phyloP scores from a whole-genome alignment of 2,329 filamentous ascomycete genomes.

The Fusarium secorum region DNA sequence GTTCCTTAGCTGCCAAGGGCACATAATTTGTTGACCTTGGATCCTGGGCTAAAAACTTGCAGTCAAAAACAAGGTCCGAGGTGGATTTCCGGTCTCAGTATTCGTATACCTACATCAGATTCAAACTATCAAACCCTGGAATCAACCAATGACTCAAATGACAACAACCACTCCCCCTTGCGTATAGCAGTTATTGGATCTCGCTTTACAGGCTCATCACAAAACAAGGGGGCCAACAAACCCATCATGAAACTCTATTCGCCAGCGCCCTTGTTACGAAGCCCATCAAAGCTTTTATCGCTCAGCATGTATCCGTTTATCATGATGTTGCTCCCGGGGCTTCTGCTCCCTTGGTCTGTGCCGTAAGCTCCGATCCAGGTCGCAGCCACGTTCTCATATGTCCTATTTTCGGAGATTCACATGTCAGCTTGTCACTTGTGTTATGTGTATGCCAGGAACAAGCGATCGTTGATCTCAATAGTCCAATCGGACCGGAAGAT shows the following conservation, averaged over 20 bases:
- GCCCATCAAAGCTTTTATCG: conserved; percentile 13
- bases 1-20: conserved; percentile 15
- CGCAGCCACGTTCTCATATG: conserved; percentile 80
- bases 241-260: conserved; percentile 24
- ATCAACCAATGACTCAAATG: conserved; percentile 28
- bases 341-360: conserved; percentile 34
- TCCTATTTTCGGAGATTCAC: conserved; percentile 55
- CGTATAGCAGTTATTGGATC: conserved; percentile 6
- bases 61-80: conserved; percentile 9
- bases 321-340: conserved; percentile 31
- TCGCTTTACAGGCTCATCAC: not conserved
- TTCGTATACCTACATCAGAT: conserved; percentile 14
- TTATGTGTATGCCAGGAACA: not conserved
- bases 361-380: conserved; percentile 52
- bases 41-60: conserved; percentile 18
- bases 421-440: conserved; percentile 26
- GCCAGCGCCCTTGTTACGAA: conserved; percentile 15
- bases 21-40: conserved; percentile 1
- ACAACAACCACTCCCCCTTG: conserved; percentile 27
- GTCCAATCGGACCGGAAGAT: conserved; percentile 11
- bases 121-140: conserved; percentile 10
- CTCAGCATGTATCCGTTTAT: conserved; percentile 18
- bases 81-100: conserved; percentile 21
- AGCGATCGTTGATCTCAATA: conserved; percentile 3
- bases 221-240: not conserved